Percentiles rank a stretch among this genome's conserved stretches.
These are phyloP conservation scores for Guyanaporus albipodus DNA, from an alignment of 768 basidiomycete genomes.

Conservation along the genomic window DNA sequence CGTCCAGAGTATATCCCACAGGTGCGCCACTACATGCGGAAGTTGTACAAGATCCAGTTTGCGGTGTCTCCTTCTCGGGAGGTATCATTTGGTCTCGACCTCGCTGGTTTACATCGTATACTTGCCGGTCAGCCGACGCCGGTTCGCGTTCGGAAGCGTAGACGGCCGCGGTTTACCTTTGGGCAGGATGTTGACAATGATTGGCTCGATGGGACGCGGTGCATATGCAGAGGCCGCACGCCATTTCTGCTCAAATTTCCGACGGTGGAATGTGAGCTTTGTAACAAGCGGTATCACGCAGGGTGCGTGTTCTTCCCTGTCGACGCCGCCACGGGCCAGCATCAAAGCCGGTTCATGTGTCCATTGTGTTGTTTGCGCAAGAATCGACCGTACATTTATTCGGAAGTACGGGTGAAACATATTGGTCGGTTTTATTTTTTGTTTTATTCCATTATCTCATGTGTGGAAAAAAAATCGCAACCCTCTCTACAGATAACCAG, in stretches of 20 bases:
- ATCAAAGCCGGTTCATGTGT: slow-evolving; percentile 52
- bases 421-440: slow-evolving; percentile 41
- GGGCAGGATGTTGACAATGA: slow-evolving; percentile 74
- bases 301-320: slow-evolving; percentile 71
- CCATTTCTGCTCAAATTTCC: slow-evolving; percentile 57
- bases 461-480: slow-evolving; percentile 5
- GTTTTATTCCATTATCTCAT: not conserved
- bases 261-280: slow-evolving; percentile 62
- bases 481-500: slow-evolving; percentile 35
- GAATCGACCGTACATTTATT: slow-evolving; percentile 64
- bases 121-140: slow-evolving; percentile 62
- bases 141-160: slow-evolving; percentile 52
- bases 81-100: slow-evolving; percentile 76
- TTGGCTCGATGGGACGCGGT: slow-evolving; percentile 72
- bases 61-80: slow-evolving; percentile 81
- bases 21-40: slow-evolving; percentile 88
- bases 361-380: slow-evolving; percentile 77
- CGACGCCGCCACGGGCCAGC: slow-evolving; percentile 36
- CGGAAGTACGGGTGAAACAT: slow-evolving; percentile 71
- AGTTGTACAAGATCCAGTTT: slow-evolving; percentile 85
- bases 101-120: slow-evolving; percentile 78
- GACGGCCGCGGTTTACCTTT: slow-evolving; percentile 60
- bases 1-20: slow-evolving; percentile 75
- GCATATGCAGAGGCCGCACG: slow-evolving; percentile 74
- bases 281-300: slow-evolving; percentile 64